Base-by-base conservation (phyloP, 2,329 filamentous ascomycete species). In the Alternaria sp. region DNA sequence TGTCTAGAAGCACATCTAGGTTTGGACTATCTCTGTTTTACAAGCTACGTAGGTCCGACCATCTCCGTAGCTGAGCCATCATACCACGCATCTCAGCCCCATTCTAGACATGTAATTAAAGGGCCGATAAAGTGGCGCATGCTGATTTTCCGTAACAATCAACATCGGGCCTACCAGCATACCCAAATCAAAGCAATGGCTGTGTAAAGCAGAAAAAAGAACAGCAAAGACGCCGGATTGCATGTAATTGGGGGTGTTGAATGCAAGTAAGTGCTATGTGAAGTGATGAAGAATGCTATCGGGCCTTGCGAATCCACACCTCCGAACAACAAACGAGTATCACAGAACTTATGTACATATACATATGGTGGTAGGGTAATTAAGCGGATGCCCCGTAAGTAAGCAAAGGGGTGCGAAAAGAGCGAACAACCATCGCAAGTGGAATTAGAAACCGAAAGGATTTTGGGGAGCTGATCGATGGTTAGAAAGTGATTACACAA, bases 391-490 rank as follows among this genome's bases (percentile, higher is more conserved):
- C 20, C 30, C 46, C 46, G 14, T 38, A 26, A 20, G 30, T 49
- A 49, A 38, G 16, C 22, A 62, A 43, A 61, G 32, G 41, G 32
- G 26, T 18, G 2, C 46, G 22, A 22, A 32, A 16, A 48, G 24
- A 49, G 11, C 28, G 39, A 7, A 54, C n/a, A 47, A 14, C n/a
- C 32, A 39, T n/a, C 26, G 3, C 22, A 43, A 18, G 22, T 32
- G 22, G 6, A 6, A 7, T 69, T 84, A 90, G 69, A 91, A 91
- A 41, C 89, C 89, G 77, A 91, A 91, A 2, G 89, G 89, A 75
- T 91, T 91, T 71, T 88, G 84, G 51, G 89, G 88, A 59, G 89
- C 88, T 91, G 42, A 83, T 87, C 16, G 30, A 14, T 5, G 5
- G 52, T 69, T 63, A 64, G 61, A 34, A 51, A n/a, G 18, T 14